Base-by-base conservation (phyloP, 2,329 filamentous ascomycete species). In the Alternaria brassicicola region DNA sequence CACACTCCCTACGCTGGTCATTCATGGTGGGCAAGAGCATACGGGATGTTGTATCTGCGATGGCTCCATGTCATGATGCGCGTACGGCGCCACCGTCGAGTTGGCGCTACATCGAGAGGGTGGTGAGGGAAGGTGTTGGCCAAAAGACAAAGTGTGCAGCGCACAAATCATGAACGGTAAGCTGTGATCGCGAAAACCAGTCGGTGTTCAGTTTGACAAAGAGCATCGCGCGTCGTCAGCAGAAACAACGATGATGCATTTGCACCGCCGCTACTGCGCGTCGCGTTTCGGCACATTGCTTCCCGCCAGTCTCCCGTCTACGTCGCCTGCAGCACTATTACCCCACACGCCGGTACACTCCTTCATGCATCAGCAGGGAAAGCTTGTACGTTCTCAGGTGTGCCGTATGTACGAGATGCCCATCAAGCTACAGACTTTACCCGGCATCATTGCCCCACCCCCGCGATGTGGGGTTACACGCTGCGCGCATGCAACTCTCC, bases 381-480 rank as follows among this genome's bases (percentile, higher is more conserved):
- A 21, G 15, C 23, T 41, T 25, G 49, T 25, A 38, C 17, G 28
- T 41, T 30, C 39, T 31, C 21, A 35, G 30, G 30, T 30, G 17
- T 23, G 23, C 5, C n/a, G n/a, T 48, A 28, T 15, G 26, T 23
- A 28, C 5, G 17, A 38, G 0, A 38, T 19, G 21, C n/a, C 30
- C 23, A 19, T 35, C 12, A 49, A 52, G 51, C 43, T 42, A 50
- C 53, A 62, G 66, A 53, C 35, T 42, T 67, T 68, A 69, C 62
- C 69, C 69, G 68, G 55, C 30, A 26, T 46, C 52, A 23, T 47
- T 64, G 70, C 71, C 70, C 71, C 71, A 73, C 70, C 65, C 61
- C 53, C 52, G 51, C 39, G n/a, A 62, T 73, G 71, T 73, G 71
- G 70, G 70, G 71, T 69, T 54, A 23, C 8, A 17, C 26, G 15